Evolutionary conservation across 768 basidiomycete genomes (phyloP), one percentile per base, ranked within the genome.

Genomic region (Lactarius tabidus): DNA sequence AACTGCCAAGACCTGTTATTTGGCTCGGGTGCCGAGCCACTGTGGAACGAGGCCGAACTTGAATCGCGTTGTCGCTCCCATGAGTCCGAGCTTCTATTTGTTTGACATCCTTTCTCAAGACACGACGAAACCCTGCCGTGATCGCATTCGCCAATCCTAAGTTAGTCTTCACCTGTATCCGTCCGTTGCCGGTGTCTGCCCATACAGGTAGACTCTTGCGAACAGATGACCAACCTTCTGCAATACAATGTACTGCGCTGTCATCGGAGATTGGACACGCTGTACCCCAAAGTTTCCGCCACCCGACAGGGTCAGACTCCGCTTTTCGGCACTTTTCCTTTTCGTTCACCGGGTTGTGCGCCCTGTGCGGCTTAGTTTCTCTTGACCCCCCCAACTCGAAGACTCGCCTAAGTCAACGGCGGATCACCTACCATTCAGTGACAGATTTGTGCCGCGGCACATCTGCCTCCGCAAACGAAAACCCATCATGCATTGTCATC

Each of bases 261-360:
- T 63, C 45, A 48, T 57, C 62, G 62, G 55, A 57, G 56, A 57
- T 57, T 31, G n/a, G 62, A 28, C 48, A 53, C 48, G 35, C 17
- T 43, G 56, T 53, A n/a, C 41, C 56, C 54, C 48, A 57, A 51
- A 39, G 26, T 57, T 56, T 33, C 55, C 43, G 56, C 56, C 62
- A 57, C 62, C 53, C 28, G 28, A 28, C 8, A 31, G 56, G 10
- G 55, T 63, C 35, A 55, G 53, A 62, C 60, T 55, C 61, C 54
- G 61, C 53, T 55, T 43, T 26, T 9, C 53, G 29, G 17, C 6
- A 31, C 6, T 23, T 39, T 23, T 55, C 26, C 39, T 56, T 51
- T 51, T 51, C 41, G 39, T 23, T 43, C 48, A 26, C 33, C 26
- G 5, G 41, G 17, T 20, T 14, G 17, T 26, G 15, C 7, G 18